Evolutionary conservation across 1,284 basidiomycete genomes (phyloP).

Genomic region (Trametes polyzona): DNA sequence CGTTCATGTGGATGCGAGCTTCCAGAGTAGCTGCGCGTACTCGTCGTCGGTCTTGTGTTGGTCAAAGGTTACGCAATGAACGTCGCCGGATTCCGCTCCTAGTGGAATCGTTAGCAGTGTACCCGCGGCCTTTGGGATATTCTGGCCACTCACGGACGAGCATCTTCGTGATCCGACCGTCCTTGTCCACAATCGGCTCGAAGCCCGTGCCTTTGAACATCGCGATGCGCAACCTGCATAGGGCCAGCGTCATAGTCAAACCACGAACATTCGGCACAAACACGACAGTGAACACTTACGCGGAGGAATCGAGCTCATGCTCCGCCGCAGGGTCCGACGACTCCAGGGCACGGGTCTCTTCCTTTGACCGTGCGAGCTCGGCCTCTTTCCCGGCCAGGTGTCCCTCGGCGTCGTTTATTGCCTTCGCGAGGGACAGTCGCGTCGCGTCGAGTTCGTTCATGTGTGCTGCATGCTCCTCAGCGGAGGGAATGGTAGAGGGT

Average conservation of each 20-base stretch:
- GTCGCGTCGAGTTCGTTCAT: slow-evolving; percentile 68
- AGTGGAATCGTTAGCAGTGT: neutral
- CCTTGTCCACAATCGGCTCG: slow-evolving; percentile 59
- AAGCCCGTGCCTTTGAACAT: slow-evolving; percentile 74
- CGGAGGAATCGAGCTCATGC: slow-evolving; percentile 69
- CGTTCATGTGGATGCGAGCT: slow-evolving; percentile 53
- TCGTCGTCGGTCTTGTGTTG: slow-evolving; percentile 36
- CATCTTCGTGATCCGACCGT: slow-evolving; percentile 57
- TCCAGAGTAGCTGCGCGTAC: slow-evolving; percentile 55
- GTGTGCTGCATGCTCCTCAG: slow-evolving; percentile 58
- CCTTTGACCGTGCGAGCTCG: slow-evolving; percentile 66
- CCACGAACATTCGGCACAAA: neutral
- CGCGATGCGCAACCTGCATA: slow-evolving; percentile 60
- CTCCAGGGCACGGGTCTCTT: slow-evolving; percentile 61
- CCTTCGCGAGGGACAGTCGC: slow-evolving; percentile 70
- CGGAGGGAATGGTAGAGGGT: slow-evolving; percentile 68
- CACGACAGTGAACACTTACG: slow-evolving; percentile 49
- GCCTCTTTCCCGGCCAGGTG: slow-evolving; percentile 67
- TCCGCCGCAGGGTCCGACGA: slow-evolving; percentile 71
- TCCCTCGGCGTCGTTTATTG: slow-evolving; percentile 73
- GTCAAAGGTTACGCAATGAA: slow-evolving; percentile 48
- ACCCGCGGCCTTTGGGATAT: neutral
- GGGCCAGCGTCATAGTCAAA: too few relatives aligned
- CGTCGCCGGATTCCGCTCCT: slow-evolving; percentile 67
- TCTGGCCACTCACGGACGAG: slow-evolving; percentile 59